A percentile compares a stretch with the other conserved stretches of the same genome.
phyloP scores from a whole-genome alignment of 2,329 filamentous ascomycete species.

The Penicillium sp. region DNA sequence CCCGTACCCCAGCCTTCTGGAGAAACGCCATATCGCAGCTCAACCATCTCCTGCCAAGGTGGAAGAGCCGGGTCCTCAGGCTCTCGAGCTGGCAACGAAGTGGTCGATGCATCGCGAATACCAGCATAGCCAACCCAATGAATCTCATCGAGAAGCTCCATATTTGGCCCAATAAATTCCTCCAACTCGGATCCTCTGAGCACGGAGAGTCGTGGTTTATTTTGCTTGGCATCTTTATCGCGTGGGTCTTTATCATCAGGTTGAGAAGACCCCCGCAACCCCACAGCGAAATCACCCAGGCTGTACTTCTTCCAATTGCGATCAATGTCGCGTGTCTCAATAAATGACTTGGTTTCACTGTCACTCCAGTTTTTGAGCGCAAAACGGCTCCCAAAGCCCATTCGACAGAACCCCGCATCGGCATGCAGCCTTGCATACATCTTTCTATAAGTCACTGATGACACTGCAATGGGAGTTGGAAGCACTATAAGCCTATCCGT shows the following conservation, averaged over 20 bases:
- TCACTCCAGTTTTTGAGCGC: slow-evolving; percentile 16
- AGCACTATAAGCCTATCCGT: slow-evolving; percentile 19
- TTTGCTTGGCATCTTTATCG: not conserved
- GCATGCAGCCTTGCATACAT: slow-evolving; percentile 21
- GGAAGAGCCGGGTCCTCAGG: slow-evolving; percentile 11
- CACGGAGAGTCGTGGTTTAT: not conserved
- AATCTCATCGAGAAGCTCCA: slow-evolving; percentile 2
- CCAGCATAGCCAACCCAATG: slow-evolving; percentile 24
- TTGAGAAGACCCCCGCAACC: slow-evolving; percentile 1
- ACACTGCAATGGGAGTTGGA: slow-evolving; percentile 20
- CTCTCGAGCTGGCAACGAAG: slow-evolving; percentile 15
- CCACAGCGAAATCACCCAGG: slow-evolving; percentile 21
- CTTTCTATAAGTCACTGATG: slow-evolving; percentile 11
- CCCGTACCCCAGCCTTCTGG: slow-evolving; percentile 24
- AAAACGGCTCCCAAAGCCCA: slow-evolving; percentile 21
- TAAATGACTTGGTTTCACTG: slow-evolving; percentile 13
- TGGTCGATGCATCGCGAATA: slow-evolving; percentile 23
- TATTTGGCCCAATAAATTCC: not conserved
- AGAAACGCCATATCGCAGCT: slow-evolving; percentile 27
- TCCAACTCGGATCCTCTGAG: not conserved
- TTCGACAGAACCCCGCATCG: slow-evolving; percentile 17
- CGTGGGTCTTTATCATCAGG: not conserved
- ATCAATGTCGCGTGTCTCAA: slow-evolving; percentile 19
- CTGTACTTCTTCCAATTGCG: slow-evolving; percentile 11
- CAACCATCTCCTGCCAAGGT: slow-evolving; percentile 28